These are phyloP conservation scores for Hymenoscyphus linearis DNA, from an alignment of 2,329 filamentous ascomycete genomes.

Conservation along the genomic window DNA sequence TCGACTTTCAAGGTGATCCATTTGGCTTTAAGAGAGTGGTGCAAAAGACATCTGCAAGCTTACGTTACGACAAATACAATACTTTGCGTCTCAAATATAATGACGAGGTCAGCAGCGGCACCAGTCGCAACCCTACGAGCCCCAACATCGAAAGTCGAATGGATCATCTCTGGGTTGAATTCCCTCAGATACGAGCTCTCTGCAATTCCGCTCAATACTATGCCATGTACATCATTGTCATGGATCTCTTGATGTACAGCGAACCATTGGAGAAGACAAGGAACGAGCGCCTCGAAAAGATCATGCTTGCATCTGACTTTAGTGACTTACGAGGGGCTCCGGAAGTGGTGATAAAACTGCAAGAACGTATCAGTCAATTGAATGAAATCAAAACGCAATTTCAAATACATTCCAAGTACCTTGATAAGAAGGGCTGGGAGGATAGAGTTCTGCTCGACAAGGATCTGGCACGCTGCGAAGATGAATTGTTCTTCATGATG, in stretches of 20 bases:
- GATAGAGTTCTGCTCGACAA: conserved; percentile 84
- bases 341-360: conserved; percentile 84
- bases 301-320: conserved; percentile 97
- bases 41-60: conserved; percentile 88
- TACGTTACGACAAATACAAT: conserved; percentile 98
- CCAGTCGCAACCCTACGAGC: conserved; percentile 47
- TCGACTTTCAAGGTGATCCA: conserved; percentile 87
- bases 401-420: conserved; percentile 80
- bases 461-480: conserved; percentile 83
- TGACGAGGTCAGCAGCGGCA: conserved; percentile 65
- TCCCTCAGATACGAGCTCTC: conserved; percentile 87
- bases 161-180: conserved; percentile 95
- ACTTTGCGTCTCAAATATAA: conserved; percentile 95
- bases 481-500: conserved; percentile 99
- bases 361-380: conserved; percentile 87
- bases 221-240: conserved; percentile 94
- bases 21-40: conserved; percentile 98
- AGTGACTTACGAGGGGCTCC: conserved; percentile 92
- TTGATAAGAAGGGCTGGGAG: conserved; percentile 88
- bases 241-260: conserved; percentile 92
- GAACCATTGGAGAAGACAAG: conserved; percentile 97
- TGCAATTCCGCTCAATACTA: conserved; percentile 98
- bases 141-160: conserved; percentile 70
- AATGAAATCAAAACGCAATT: conserved; percentile 97
- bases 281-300: conserved; percentile 91